Evolutionary conservation across 768 basidiomycete species (phyloP).

Genomic region (Hypsizygus marmoreus): DNA sequence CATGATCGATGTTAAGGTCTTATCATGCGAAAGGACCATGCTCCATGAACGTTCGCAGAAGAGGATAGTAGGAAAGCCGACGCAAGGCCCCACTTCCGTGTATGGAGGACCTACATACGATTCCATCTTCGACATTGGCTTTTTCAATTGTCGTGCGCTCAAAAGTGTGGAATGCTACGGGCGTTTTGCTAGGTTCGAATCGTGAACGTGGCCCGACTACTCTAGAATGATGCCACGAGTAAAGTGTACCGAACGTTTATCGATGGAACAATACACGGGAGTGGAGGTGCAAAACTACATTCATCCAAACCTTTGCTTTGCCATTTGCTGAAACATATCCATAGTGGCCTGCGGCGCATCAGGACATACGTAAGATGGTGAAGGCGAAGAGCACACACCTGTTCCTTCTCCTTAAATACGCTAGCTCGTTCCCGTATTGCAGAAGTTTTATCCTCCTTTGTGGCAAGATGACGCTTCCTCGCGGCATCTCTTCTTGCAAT

Average conservation of each 20-base stretch:
- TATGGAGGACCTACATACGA: no score
- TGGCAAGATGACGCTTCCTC: slow-evolving; percentile 53
- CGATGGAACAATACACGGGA: background rate
- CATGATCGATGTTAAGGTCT: no score
- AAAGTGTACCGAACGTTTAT: slow-evolving; percentile 8
- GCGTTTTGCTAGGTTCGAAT: no score
- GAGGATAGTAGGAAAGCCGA: no score
- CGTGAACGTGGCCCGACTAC: no score
- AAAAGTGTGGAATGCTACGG: no score
- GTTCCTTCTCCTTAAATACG: slow-evolving; percentile 77
- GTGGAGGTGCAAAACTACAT: background rate
- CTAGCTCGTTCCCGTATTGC: slow-evolving; percentile 60
- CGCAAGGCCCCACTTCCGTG: no score
- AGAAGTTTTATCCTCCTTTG: slow-evolving; percentile 50
- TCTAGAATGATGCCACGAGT: slow-evolving; percentile 1
- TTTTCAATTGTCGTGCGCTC: no score
- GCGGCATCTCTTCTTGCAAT: slow-evolving; percentile 75
- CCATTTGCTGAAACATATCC: slow-evolving; percentile 94
- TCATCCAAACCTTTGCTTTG: slow-evolving; percentile 85
- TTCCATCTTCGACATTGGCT: no score
- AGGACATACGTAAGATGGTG: background rate
- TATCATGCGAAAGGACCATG: no score
- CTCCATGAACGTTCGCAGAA: no score
- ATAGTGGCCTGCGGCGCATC: slow-evolving; percentile 65
- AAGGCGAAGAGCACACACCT: slow-evolving; percentile 29